These are phyloP conservation scores for Metschnikowia noctiluminum DNA, from an alignment of 805 yeast genomes.

Conservation along the genomic window DNA sequence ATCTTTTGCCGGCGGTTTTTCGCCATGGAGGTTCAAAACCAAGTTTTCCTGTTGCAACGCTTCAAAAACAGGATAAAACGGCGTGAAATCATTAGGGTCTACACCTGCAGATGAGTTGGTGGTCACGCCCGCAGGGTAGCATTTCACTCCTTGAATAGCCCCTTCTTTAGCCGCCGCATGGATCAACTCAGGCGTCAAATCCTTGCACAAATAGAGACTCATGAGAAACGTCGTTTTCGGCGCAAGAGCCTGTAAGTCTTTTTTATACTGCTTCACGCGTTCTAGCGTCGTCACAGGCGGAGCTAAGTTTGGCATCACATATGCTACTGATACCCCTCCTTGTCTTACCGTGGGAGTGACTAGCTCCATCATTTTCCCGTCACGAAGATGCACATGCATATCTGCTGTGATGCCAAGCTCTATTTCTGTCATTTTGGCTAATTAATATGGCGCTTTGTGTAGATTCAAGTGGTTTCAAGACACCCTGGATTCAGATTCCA, in stretches of 20 bases:
- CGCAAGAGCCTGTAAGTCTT: constrained; percentile 56
- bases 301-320: constrained; percentile 92
- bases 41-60: constrained; percentile 79
- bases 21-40: constrained; percentile 92
- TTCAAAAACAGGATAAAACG: constrained; percentile 83
- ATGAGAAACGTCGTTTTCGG: constrained; percentile 86
- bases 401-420: constrained; percentile 78
- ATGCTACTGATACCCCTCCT: constrained; percentile 91
- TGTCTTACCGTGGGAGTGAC: constrained; percentile 85
- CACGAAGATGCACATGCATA: constrained; percentile 94
- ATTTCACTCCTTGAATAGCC: constrained; percentile 83
- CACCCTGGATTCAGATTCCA: too few relatives aligned
- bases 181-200: constrained; percentile 81
- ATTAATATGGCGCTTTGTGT: too few relatives aligned
- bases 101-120: constrained; percentile 93
- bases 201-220: constrained; percentile 80
- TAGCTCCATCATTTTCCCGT: constrained; percentile 87
- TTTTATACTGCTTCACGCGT: constrained; percentile 67
- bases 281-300: constrained; percentile 87
- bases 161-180: constrained; percentile 68
- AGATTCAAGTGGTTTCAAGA: too few relatives aligned
- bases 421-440: constrained; percentile 26
- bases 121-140: constrained; percentile 99
- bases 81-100: constrained; percentile 85
- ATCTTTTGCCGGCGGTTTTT: constrained; percentile 63